Percentiles rank a stretch among this genome's conserved stretches.
These are phyloP conservation scores for Quercus ilex DNA, from an alignment of 306 rosid species.

Conservation along the genomic window DNA sequence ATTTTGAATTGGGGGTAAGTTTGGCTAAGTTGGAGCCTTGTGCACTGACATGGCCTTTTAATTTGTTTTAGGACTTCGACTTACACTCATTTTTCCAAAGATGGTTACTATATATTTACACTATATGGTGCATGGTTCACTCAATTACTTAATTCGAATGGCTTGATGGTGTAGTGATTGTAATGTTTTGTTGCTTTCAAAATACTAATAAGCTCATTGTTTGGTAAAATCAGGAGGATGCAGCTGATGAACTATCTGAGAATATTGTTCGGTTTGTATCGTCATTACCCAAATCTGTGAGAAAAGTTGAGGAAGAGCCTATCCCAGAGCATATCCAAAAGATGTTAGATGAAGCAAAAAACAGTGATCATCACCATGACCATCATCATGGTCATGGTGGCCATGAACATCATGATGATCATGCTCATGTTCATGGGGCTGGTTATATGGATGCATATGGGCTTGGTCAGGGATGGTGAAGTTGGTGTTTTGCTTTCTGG, in stretches of 20 bases:
- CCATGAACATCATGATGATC: slow-evolving; percentile 23
- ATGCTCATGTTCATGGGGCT: slow-evolving; percentile 41
- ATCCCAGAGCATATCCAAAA: slow-evolving; percentile 69
- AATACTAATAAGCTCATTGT: background rate
- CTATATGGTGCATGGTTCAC: background rate
- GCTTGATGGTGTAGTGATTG: background rate
- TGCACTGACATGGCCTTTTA: too few species aligned
- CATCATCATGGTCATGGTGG: slow-evolving; percentile 25
- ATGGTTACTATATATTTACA: background rate
- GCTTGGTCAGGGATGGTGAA: slow-evolving; percentile 65
- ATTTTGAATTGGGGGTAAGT: too few species aligned
- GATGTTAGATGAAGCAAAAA: slow-evolving; percentile 56
- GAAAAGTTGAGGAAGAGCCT: slow-evolving; percentile 56
- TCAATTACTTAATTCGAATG: background rate
- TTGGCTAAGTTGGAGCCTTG: too few species aligned
- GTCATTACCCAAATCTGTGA: slow-evolving; percentile 67
- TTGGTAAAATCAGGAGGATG: slow-evolving; percentile 62
- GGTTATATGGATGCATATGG: slow-evolving; percentile 69
- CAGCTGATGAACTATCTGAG: slow-evolving; percentile 57
- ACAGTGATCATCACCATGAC: slow-evolving; percentile 23
- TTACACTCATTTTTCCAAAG: too few species aligned
- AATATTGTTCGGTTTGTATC: slow-evolving; percentile 62
- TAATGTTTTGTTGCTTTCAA: slow-evolving; percentile 1
- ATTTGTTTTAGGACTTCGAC: too few species aligned
- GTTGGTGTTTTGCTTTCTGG: background rate